Evolutionary conservation across 2,329 filamentous ascomycete genomes (phyloP).

Genomic region (Microcera coccophila): DNA sequence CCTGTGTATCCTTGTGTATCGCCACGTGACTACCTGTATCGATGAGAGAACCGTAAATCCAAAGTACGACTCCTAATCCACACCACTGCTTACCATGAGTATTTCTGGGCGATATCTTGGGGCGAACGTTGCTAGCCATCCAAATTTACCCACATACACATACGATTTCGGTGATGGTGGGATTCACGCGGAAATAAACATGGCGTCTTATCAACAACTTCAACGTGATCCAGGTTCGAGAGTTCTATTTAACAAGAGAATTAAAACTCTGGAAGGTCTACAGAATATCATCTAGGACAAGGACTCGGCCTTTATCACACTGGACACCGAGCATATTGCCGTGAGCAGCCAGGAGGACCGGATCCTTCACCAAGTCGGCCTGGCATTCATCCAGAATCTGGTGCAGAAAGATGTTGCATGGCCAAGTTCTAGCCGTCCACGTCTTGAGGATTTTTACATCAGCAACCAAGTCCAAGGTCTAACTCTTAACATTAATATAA

Average conservation of each 20-base stretch:
- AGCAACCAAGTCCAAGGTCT: neutral
- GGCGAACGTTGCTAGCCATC: too few species aligned
- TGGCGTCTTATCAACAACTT: neutral
- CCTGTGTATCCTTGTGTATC: too few species aligned
- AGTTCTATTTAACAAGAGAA: neutral
- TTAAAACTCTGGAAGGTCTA: neutral
- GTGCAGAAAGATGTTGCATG: neutral
- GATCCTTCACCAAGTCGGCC: constrained; percentile 8
- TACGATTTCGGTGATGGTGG: too few species aligned
- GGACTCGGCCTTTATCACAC: constrained; percentile 2
- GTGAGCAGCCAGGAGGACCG: constrained; percentile 3
- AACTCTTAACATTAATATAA: neutral
- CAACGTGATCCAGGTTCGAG: neutral
- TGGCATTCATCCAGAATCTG: constrained; percentile 1
- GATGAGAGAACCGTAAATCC: too few species aligned
- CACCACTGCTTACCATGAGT: too few species aligned
- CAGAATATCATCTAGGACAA: neutral
- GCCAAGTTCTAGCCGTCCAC: neutral
- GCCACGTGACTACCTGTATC: too few species aligned
- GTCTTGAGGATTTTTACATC: neutral
- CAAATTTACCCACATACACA: too few species aligned
- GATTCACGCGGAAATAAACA: too few species aligned
- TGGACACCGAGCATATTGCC: constrained; percentile 6
- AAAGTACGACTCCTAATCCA: too few species aligned
- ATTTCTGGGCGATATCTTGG: too few species aligned